Percentiles rank a stretch among this genome's conserved stretches.
Conservation (phyloP, 192 early-diverging fungal species). For the Coemansia interrupta region DNA sequence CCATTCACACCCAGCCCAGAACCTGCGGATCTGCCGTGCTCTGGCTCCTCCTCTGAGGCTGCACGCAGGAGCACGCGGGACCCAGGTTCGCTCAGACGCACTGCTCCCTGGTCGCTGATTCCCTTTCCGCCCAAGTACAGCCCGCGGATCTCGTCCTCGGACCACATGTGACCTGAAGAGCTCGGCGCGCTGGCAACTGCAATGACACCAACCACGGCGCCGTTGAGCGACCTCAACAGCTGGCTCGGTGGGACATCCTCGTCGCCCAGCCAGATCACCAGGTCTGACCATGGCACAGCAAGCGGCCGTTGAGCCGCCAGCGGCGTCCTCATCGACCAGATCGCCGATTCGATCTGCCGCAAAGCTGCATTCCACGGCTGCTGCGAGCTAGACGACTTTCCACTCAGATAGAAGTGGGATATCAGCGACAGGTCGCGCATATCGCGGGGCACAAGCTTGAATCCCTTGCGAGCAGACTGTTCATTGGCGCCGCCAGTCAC, state of each 20-base stretch:
- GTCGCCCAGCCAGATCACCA: constrained; percentile 65
- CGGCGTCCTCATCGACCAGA: constrained; percentile 59
- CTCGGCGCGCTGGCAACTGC: constrained; percentile 29
- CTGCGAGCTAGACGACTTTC: neutral
- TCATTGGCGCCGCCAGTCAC: neutral
- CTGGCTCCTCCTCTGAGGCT: neutral
- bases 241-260: constrained; percentile 78
- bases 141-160: constrained; percentile 14
- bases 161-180: constrained; percentile 29
- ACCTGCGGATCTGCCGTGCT: neutral
- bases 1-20: neutral
- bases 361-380: constrained; percentile 8
- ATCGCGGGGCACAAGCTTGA: constrained; percentile 59
- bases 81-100: constrained; percentile 35
- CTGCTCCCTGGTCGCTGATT: constrained; percentile 26
- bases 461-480: constrained; percentile 28
- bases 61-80: constrained; percentile 23
- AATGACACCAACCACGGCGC: constrained; percentile 75
- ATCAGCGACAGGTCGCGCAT: constrained; percentile 63
- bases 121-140: constrained; percentile 20
- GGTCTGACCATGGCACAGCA: constrained; percentile 60
- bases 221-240: constrained; percentile 78
- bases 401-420: constrained; percentile 66
- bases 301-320: constrained; percentile 58
- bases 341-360: constrained; percentile 4